phyloP scores from a whole-genome alignment of 2,329 filamentous ascomycete genomes.

The Emergomyces africanus region DNA sequence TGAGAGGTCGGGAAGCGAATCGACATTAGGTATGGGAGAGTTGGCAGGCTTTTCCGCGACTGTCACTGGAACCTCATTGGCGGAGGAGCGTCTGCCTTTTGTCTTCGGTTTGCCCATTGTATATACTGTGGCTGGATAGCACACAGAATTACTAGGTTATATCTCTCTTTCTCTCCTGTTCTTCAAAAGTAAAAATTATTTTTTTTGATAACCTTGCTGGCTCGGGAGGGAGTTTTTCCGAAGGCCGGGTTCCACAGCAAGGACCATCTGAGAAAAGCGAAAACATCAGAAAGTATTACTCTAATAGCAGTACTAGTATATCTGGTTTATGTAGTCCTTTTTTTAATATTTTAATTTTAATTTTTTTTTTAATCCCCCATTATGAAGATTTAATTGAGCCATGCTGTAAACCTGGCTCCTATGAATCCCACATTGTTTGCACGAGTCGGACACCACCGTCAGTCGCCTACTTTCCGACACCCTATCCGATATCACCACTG shows the following conservation, averaged over 20 bases:
- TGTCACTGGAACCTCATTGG: constrained; percentile 11
- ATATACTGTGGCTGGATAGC: constrained; percentile 11
- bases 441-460: not conserved
- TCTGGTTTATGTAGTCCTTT: too few species aligned
- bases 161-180: not conserved
- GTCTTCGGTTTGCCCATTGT: constrained; percentile 28
- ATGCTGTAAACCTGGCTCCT: not conserved
- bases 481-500: constrained; percentile 8
- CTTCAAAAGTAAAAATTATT: not conserved
- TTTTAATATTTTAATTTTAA: not conserved
- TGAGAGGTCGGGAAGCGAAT: constrained; percentile 23
- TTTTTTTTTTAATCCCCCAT: not conserved
- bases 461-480: not conserved
- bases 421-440: not conserved
- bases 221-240: constrained; percentile 4
- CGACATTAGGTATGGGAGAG: constrained; percentile 12
- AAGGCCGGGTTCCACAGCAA: not conserved
- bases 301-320: too few species aligned
- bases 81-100: constrained; percentile 18
- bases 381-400: not conserved
- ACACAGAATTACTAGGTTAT: not conserved
- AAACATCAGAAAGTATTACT: too few species aligned
- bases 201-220: not conserved
- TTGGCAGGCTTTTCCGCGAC: constrained; percentile 10
- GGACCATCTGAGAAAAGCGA: not conserved